Percentiles rank a stretch among this genome's conserved stretches.
These are phyloP conservation scores for Amanita pseudoporphyria DNA, from an alignment of 768 basidiomycete species.

Conservation along the genomic window DNA sequence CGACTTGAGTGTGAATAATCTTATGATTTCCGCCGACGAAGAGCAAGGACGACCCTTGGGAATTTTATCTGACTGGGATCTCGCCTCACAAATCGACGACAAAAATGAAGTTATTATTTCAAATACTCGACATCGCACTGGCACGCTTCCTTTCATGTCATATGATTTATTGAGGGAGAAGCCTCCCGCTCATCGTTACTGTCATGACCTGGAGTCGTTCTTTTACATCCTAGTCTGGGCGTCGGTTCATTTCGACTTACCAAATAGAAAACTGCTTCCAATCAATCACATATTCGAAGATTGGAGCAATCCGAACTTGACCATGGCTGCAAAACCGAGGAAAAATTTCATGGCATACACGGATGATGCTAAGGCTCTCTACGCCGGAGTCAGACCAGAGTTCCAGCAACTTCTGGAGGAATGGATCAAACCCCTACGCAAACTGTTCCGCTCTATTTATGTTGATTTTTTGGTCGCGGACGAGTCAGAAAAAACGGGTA, in stretches of 20 bases:
- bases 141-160: constrained; percentile 23
- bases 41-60: constrained; percentile 10
- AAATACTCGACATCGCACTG: constrained; percentile 16
- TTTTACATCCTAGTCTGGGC: constrained; percentile 16
- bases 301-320: too few relatives aligned
- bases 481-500: too few relatives aligned
- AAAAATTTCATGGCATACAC: too few relatives aligned
- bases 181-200: constrained; percentile 12
- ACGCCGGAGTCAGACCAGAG: too few relatives aligned
- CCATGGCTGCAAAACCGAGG: too few relatives aligned
- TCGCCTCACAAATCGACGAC: constrained; percentile 11
- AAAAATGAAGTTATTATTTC: constrained; percentile 4
- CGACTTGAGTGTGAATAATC: constrained; percentile 22
- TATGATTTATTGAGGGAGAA: constrained; percentile 13
- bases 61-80: constrained; percentile 21
- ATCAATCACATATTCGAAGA: too few relatives aligned
- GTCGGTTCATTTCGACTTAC: constrained; percentile 7
- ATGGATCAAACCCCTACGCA: too few relatives aligned
- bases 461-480: too few relatives aligned
- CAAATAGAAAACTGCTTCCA: too few relatives aligned
- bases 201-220: constrained; percentile 18
- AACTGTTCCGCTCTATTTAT: too few relatives aligned
- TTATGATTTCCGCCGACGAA: constrained; percentile 15
- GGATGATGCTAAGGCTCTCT: too few relatives aligned
- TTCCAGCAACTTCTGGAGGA: too few relatives aligned